Conservation (phyloP, 2,329 filamentous ascomycete genomes). For the Rhytidhysteron rufulum region DNA sequence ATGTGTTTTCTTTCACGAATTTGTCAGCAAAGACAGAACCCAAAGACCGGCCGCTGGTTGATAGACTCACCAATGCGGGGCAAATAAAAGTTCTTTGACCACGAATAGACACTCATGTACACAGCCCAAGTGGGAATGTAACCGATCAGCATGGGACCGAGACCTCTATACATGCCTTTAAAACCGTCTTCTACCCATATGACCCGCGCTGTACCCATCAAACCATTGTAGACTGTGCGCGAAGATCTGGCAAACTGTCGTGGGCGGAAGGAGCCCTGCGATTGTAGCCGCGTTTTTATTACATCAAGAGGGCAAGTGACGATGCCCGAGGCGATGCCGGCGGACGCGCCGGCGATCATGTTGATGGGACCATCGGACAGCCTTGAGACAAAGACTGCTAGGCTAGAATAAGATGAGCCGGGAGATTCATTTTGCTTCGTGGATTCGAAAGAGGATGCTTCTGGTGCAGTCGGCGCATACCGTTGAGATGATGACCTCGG, state of each 20-base stretch:
- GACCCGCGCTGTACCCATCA: constrained; percentile 77
- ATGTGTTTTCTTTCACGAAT: constrained; percentile 60
- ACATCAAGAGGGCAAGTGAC: constrained; percentile 97
- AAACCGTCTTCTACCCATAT: constrained; percentile 89
- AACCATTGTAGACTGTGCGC: constrained; percentile 70
- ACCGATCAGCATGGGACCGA: constrained; percentile 90
- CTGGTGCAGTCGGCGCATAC: constrained; percentile 28
- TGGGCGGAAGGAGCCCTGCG: constrained; percentile 76
- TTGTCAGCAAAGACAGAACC: constrained; percentile 9
- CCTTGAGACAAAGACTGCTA: constrained; percentile 40
- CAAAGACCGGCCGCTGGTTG: constrained; percentile 42
- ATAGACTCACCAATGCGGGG: constrained; percentile 55
- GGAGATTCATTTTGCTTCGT: constrained; percentile 14
- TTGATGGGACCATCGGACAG: constrained; percentile 63
- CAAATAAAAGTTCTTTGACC: constrained; percentile 71
- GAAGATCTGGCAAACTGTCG: constrained; percentile 47
- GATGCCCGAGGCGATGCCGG: constrained; percentile 87
- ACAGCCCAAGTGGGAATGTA: constrained; percentile 98
- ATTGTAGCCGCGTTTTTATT: constrained; percentile 97
- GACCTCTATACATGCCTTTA: constrained; percentile 84
- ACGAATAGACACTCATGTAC: constrained; percentile 95
- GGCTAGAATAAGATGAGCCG: constrained; percentile 23
- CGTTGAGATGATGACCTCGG: constrained; percentile 25
- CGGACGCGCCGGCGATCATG: constrained; percentile 79
- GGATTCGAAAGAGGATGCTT: constrained; percentile 15